Conservation (phyloP, 352 stramenopile genomes). For the Phytophthora kernoviae region DNA sequence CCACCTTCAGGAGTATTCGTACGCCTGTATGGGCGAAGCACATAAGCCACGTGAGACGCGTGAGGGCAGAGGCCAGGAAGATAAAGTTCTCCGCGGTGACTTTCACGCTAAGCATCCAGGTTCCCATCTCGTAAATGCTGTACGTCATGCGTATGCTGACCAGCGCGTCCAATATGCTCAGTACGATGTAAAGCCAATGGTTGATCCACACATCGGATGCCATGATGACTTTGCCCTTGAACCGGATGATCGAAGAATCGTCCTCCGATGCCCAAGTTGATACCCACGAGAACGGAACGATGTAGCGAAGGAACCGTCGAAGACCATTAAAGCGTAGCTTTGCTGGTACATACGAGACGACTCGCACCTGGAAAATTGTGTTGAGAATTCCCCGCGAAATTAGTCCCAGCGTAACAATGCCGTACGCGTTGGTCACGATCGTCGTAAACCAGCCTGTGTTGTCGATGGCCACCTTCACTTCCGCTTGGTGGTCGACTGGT, state of each 20-base stretch:
- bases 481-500: constrained; percentile 38
- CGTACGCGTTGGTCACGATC: constrained; percentile 47
- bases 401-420: constrained; percentile 53
- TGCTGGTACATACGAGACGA: constrained; percentile 50
- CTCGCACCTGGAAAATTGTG: constrained; percentile 39
- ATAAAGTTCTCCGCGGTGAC: constrained; percentile 60
- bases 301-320: constrained; percentile 35
- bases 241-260: constrained; percentile 44
- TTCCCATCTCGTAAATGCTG: constrained; percentile 46
- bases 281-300: constrained; percentile 54
- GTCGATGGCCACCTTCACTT: constrained; percentile 51
- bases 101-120: constrained; percentile 62
- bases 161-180: constrained; percentile 60
- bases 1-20: constrained; percentile 36
- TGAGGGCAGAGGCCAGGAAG: constrained; percentile 56
- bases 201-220: constrained; percentile 73
- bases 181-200: constrained; percentile 67
- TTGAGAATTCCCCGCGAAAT: constrained; percentile 58
- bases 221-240: constrained; percentile 58
- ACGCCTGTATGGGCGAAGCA: constrained; percentile 49
- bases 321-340: constrained; percentile 41
- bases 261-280: constrained; percentile 41
- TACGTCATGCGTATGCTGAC: constrained; percentile 53
- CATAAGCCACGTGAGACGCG: constrained; percentile 64
- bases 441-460: constrained; percentile 45